A percentile compares a stretch with the other conserved stretches of the same genome.
phyloP scores from a whole-genome alignment of 2,329 filamentous ascomycete species.

The Penicillium sp. region DNA sequence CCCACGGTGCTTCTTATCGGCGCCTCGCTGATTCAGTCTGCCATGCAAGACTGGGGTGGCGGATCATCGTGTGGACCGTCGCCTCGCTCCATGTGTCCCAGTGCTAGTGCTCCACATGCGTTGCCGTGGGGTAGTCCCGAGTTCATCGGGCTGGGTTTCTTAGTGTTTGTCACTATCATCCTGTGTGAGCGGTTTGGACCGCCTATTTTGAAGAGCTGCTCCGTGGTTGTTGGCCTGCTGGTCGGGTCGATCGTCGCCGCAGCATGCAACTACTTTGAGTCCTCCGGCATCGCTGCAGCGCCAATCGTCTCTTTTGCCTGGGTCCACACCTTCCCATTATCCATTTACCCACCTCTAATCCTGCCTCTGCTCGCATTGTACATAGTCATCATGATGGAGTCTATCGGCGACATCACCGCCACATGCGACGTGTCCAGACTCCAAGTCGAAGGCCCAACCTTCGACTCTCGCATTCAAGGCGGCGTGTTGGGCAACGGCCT shows the following conservation, averaged over 20 bases:
- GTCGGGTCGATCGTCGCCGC: constrained; percentile 63
- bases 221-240: constrained; percentile 59
- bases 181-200: constrained; percentile 63
- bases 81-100: constrained; percentile 55
- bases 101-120: constrained; percentile 53
- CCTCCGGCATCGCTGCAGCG: constrained; percentile 53
- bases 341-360: constrained; percentile 60
- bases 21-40: constrained; percentile 56
- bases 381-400: constrained; percentile 62
- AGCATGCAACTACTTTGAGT: constrained; percentile 60
- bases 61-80: constrained; percentile 47
- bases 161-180: constrained; percentile 62
- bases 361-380: constrained; percentile 54
- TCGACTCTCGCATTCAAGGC: constrained; percentile 64
- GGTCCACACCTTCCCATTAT: constrained; percentile 63
- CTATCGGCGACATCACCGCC: constrained; percentile 62
- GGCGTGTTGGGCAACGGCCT: constrained; percentile 47
- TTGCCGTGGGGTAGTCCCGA: constrained; percentile 58
- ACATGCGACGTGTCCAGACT: constrained; percentile 61
- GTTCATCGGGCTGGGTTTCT: constrained; percentile 62
- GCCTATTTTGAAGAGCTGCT: constrained; percentile 64
- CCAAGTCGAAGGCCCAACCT: constrained; percentile 58
- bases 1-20: constrained; percentile 63
- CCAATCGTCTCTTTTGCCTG: constrained; percentile 63
- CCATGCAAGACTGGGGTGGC: constrained; percentile 64